Percentiles rank a stretch among this genome's conserved stretches.
phyloP scores from a whole-genome alignment of 805 yeast genomes.

The Metschnikowia rubicola region DNA sequence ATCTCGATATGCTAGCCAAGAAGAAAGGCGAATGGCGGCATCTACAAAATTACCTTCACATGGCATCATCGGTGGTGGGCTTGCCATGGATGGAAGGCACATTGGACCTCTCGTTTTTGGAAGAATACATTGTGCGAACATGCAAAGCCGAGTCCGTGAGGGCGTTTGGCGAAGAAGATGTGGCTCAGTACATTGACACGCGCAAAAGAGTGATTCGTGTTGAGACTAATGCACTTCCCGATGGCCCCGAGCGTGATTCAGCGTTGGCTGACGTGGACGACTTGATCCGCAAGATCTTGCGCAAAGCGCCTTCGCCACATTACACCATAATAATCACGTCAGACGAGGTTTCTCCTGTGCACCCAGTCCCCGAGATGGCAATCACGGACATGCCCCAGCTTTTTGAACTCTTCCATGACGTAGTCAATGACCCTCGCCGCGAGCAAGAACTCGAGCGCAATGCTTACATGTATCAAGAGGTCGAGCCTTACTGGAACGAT shows the following conservation, averaged over 20 bases:
- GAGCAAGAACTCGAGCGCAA: slow-evolving; percentile 54
- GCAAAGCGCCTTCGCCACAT: slow-evolving; percentile 73
- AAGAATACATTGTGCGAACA: slow-evolving; percentile 38
- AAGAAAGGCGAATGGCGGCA: slow-evolving; percentile 43
- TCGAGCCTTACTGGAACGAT: slow-evolving; percentile 19
- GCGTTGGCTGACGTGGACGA: slow-evolving; percentile 43
- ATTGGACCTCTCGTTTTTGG: slow-evolving; percentile 43
- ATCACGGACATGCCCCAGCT: slow-evolving; percentile 30
- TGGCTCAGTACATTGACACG: slow-evolving; percentile 59
- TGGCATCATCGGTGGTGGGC: slow-evolving; percentile 59
- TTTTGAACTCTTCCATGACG: slow-evolving; percentile 51
- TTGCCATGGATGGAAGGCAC: slow-evolving; percentile 48
- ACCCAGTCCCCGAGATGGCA: slow-evolving; percentile 31
- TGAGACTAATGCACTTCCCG: slow-evolving; percentile 48
- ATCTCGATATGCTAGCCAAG: slow-evolving; percentile 24
- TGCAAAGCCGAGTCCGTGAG: slow-evolving; percentile 52
- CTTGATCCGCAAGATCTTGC: slow-evolving; percentile 51
- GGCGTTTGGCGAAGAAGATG: slow-evolving; percentile 41
- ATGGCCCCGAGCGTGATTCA: slow-evolving; percentile 18
- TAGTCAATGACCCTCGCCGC: slow-evolving; percentile 51
- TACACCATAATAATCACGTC: slow-evolving; percentile 57
- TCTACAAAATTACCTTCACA: slow-evolving; percentile 47
- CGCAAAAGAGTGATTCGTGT: slow-evolving; percentile 60
- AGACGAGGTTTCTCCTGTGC: slow-evolving; percentile 18
- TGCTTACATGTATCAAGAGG: slow-evolving; percentile 30